phyloP scores from a whole-genome alignment of 2,329 filamentous ascomycete species.

The Didymella pinodella region DNA sequence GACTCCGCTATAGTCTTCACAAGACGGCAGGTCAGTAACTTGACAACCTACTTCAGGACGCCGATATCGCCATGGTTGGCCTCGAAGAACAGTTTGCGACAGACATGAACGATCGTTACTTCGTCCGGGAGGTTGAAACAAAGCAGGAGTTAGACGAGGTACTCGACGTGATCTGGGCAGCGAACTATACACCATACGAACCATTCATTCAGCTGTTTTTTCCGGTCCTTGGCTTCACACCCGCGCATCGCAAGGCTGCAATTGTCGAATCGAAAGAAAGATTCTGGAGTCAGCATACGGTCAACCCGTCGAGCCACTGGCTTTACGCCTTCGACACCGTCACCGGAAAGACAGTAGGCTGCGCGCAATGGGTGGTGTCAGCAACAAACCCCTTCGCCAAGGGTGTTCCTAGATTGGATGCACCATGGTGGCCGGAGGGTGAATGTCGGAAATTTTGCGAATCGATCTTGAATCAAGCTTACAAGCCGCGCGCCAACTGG shows the following conservation, averaged over 20 bases:
- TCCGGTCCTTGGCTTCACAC: slow-evolving; percentile 42
- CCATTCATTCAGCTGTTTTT: slow-evolving; percentile 47
- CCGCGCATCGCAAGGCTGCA: slow-evolving; percentile 36
- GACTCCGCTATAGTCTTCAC: slow-evolving; percentile 33
- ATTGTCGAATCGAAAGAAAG: slow-evolving; percentile 42
- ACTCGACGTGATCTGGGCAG: slow-evolving; percentile 46
- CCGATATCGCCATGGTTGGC: slow-evolving; percentile 34
- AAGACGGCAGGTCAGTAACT: slow-evolving; percentile 26
- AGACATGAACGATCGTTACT: slow-evolving; percentile 34
- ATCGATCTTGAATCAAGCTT: slow-evolving; percentile 45
- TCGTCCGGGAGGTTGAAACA: slow-evolving; percentile 37
- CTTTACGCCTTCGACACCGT: slow-evolving; percentile 40
- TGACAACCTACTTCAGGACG: slow-evolving; percentile 25
- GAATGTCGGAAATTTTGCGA: slow-evolving; percentile 47
- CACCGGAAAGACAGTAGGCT: slow-evolving; percentile 37
- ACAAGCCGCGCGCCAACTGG: slow-evolving; percentile 42
- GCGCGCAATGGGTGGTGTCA: slow-evolving; percentile 45
- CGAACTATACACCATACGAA: slow-evolving; percentile 48
- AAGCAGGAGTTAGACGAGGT: slow-evolving; percentile 43
- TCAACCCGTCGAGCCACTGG: slow-evolving; percentile 44
- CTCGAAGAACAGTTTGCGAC: slow-evolving; percentile 23
- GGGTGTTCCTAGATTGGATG: slow-evolving; percentile 36
- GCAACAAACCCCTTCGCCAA: slow-evolving; percentile 41
- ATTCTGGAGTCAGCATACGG: slow-evolving; percentile 41
- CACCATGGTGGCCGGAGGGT: slow-evolving; percentile 49